Evolutionary conservation across 495 filamentous ascomycete genomes (phyloP), one percentile per base, ranked within the genome.

Genomic region (Rostrohypoxylon terebratum): DNA sequence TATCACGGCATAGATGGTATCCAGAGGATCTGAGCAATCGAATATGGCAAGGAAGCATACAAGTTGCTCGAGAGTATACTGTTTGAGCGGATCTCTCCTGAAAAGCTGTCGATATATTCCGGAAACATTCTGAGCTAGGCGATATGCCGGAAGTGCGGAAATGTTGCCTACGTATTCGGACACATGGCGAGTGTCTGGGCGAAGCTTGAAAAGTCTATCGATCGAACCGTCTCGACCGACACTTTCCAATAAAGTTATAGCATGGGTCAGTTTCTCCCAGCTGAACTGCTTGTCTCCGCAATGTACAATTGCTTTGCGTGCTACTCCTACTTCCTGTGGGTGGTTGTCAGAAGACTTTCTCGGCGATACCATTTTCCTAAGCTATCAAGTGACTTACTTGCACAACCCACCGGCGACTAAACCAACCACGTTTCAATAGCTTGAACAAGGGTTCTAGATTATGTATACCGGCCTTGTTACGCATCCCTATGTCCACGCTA

Each of bases 81-180:
- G 34, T 3, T 38, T 4, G 34, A 38, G 11, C 9, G 11, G 9
- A 2, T 13, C 11, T 13, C 11, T 10, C 34, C 11, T 9, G n/a
- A n/a, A n/a, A n/a, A 38, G 34, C 7, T 38, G 9, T 38, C 34
- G 34, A 3, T 38, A 11, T 13, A 38, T 2, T 9, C 34, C 34
- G 4, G 34, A 38, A 38, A 38, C 34, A 9, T 38, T 38, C 34
- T 38, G 34, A 38, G 11, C 6, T 13, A 38, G 34, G 34, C 51
- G 51, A 55, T 33, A 33, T 55, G 45, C 45, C 4, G 45, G 45
- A 23, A 48, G 45, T 2, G 45, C 45, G 45, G 45, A 48, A 48
- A 48, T 48, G 45, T 53, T 53, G 14, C 18, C 21, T 21, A 25
- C 48, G 45, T 48, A 48, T 48, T 48, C 45, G 45, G 45, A 48